Evolutionary conservation across 2,329 filamentous ascomycete species (phyloP).

Genomic region (Penicillium sp.): DNA sequence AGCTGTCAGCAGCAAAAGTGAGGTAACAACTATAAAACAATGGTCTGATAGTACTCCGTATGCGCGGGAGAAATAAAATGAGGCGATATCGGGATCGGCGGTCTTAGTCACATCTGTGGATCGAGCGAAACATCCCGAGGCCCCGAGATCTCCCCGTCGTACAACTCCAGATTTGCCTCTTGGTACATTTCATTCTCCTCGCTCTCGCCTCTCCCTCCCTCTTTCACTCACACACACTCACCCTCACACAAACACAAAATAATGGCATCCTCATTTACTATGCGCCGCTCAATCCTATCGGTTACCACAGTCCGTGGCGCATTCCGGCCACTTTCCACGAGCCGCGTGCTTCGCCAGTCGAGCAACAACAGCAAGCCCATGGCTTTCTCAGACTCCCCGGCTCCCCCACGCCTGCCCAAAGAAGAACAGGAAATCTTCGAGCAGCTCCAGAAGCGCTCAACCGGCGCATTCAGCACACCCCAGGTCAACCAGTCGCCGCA

Average conservation of each 20-base stretch:
- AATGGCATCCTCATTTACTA: slow-evolving; percentile 21
- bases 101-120: slow-evolving; percentile 14
- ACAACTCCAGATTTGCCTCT: slow-evolving; percentile 16
- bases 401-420: slow-evolving; percentile 81
- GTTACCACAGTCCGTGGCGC: slow-evolving; percentile 33
- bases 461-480: slow-evolving; percentile 70
- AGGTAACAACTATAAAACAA: background rate
- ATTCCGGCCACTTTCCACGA: slow-evolving; percentile 29
- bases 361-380: slow-evolving; percentile 28
- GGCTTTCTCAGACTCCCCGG: slow-evolving; percentile 50
- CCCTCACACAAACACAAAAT: slow-evolving; percentile 16
- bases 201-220: too few species aligned
- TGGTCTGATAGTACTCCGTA: background rate
- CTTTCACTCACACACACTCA: too few species aligned
- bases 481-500: slow-evolving; percentile 51
- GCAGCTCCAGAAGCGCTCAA: slow-evolving; percentile 72
- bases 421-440: slow-evolving; percentile 90
- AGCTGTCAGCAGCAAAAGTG: background rate
- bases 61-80: slow-evolving; percentile 19
- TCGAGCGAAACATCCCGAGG: slow-evolving; percentile 2
- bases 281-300: slow-evolving; percentile 43
- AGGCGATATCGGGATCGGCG: slow-evolving; percentile 30
- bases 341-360: slow-evolving; percentile 21
- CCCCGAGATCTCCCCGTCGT: slow-evolving; percentile 1
- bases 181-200: slow-evolving; percentile 10